Conservation (phyloP, 306 rosid genomes). For the Trifolium dubium region DNA sequence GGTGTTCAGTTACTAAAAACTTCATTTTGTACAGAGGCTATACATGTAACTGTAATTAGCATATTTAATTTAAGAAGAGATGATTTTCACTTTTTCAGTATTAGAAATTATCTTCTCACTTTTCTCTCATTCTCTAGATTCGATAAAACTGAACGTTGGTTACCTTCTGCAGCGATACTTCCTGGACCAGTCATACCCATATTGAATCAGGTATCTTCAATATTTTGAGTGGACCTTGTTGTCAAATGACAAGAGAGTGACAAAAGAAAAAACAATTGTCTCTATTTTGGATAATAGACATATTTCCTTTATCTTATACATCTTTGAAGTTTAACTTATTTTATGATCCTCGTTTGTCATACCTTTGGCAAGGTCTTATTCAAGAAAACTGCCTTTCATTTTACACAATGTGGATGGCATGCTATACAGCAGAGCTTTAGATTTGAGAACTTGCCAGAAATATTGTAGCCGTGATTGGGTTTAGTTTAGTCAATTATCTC, state of each 20-base stretch:
- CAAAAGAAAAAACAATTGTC: constrained; percentile 29
- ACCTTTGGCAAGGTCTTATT: constrained; percentile 26
- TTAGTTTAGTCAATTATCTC: constrained; percentile 7
- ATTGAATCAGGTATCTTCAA: constrained; percentile 78
- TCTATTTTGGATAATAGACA: constrained; percentile 16
- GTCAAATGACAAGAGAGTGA: constrained; percentile 31
- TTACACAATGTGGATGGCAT: too few relatives aligned
- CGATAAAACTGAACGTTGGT: constrained; percentile 53
- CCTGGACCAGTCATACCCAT: constrained; percentile 97
- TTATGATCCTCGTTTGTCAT: constrained; percentile 33
- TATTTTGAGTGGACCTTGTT: constrained; percentile 32
- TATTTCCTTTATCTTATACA: constrained; percentile 15
- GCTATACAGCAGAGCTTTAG: too few relatives aligned
- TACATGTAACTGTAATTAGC: background rate
- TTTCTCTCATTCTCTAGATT: constrained; percentile 18
- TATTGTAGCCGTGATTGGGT: background rate
- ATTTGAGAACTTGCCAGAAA: background rate
- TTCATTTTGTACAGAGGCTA: constrained; percentile 1
- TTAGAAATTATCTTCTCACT: background rate
- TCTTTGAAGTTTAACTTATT: constrained; percentile 20
- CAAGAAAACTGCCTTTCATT: constrained; percentile 12
- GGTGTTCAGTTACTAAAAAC: background rate
- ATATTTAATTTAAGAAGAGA: background rate
- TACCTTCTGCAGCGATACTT: constrained; percentile 81
- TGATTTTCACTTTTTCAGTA: constrained; percentile 3